Evolutionary conservation across 768 basidiomycete genomes (phyloP).

Genomic region (Suillus plorans): DNA sequence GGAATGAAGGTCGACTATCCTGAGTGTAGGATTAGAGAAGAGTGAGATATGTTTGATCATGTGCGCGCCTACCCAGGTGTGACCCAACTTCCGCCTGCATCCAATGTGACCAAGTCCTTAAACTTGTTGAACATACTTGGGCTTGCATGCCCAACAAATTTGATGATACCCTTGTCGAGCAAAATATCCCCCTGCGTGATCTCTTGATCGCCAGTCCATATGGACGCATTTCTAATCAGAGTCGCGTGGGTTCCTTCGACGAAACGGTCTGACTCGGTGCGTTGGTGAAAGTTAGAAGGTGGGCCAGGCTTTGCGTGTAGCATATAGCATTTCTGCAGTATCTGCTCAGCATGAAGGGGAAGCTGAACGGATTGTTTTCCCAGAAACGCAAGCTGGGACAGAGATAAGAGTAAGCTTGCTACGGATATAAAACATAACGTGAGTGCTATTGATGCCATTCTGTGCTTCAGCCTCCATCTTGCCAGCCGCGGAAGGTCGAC

Average conservation of each 20-base stretch:
- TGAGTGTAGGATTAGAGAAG: conserved; percentile 20
- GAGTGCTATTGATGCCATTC: conserved; percentile 14
- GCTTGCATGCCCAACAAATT: conserved; percentile 42
- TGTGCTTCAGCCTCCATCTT: conserved; percentile 10
- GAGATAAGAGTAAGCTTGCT: conserved; percentile 20
- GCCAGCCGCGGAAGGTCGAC: conserved; percentile 11
- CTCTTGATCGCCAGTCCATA: conserved; percentile 49
- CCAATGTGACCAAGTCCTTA: conserved; percentile 50
- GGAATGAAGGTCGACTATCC: conserved; percentile 71
- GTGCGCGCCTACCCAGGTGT: conserved; percentile 58
- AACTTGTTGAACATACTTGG: conserved; percentile 31
- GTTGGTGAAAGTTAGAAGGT: conserved; percentile 30
- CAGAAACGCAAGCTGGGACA: conserved; percentile 14
- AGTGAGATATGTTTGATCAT: conserved; percentile 10
- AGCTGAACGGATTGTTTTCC: conserved; percentile 17
- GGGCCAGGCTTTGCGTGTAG: conserved; percentile 39
- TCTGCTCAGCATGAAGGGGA: conserved; percentile 29
- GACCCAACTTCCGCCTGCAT: conserved; percentile 66
- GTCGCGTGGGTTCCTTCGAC: conserved; percentile 37
- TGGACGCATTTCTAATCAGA: conserved; percentile 46
- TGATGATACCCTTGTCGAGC: conserved; percentile 39
- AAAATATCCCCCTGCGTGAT: conserved; percentile 39
- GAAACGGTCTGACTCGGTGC: conserved; percentile 38
- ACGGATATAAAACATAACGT: conserved; percentile 17
- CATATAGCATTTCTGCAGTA: conserved; percentile 33